These are phyloP conservation scores for Nemania sp. DNA, from an alignment of 2,329 filamentous ascomycete genomes.

Conservation along the genomic window DNA sequence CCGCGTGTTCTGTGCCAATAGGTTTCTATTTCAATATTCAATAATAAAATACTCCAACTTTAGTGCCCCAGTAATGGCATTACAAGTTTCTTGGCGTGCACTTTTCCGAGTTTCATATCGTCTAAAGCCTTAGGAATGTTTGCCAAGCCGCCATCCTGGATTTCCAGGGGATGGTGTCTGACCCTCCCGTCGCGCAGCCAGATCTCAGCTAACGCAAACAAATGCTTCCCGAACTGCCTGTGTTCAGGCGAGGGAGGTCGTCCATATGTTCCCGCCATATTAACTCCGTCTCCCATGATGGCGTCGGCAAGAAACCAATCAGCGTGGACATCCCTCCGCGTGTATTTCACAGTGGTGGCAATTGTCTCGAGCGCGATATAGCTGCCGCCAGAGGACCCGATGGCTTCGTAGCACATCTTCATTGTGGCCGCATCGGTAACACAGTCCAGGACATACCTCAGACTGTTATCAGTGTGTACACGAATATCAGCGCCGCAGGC, in stretches of 20 bases:
- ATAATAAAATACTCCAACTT: too few relatives aligned
- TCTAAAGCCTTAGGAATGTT: background rate
- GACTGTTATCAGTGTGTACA: background rate
- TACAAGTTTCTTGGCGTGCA: background rate
- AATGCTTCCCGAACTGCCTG: background rate
- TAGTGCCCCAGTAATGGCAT: background rate
- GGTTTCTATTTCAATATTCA: too few relatives aligned
- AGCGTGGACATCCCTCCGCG: too few relatives aligned
- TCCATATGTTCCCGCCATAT: background rate
- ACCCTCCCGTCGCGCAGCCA: conserved; percentile 1
- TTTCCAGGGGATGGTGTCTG: background rate
- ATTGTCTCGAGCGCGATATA: background rate
- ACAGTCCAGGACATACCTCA: background rate
- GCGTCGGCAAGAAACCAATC: background rate
- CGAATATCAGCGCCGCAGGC: background rate
- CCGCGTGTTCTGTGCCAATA: too few relatives aligned
- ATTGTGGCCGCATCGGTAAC: background rate
- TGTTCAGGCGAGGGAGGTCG: conserved; percentile 2
- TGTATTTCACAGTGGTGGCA: too few relatives aligned
- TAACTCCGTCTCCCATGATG: background rate
- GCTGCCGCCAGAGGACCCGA: background rate
- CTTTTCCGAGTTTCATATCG: background rate
- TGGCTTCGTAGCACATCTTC: background rate
- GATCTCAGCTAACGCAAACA: background rate
- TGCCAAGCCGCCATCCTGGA: background rate